phyloP scores from a whole-genome alignment of 2,329 filamentous ascomycete species.

The Paracoccidioides brasiliensis region DNA sequence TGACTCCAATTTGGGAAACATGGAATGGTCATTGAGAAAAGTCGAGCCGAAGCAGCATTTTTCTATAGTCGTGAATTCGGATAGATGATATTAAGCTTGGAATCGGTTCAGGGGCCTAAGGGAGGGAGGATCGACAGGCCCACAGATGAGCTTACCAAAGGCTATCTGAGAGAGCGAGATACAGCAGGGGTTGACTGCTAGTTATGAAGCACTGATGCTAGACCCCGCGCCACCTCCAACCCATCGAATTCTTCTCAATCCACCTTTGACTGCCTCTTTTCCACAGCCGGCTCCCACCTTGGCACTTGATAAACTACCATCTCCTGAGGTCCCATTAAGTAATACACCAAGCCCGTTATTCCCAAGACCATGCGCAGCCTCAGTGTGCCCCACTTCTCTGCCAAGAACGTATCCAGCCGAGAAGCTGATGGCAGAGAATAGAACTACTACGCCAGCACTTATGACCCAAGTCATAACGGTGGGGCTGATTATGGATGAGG shows the following conservation, averaged over 20 bases:
- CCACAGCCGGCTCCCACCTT: conserved; percentile 29
- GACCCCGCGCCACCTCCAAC: conserved; percentile 25
- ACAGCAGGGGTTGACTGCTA: neutral
- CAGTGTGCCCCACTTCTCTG: conserved; percentile 43
- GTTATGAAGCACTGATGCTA: conserved; percentile 23
- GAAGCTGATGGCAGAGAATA: conserved; percentile 52
- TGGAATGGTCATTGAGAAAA: neutral
- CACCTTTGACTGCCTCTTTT: conserved; percentile 33
- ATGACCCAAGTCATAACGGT: conserved; percentile 54
- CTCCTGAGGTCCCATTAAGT: conserved; percentile 14
- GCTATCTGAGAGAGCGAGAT: neutral
- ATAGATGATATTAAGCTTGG: neutral
- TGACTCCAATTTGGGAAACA: neutral
- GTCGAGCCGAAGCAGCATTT: neutral
- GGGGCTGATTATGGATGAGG: conserved; percentile 35
- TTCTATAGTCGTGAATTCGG: neutral
- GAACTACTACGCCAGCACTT: conserved; percentile 50
- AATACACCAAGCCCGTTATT: conserved; percentile 14
- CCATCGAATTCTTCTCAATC: conserved; percentile 33
- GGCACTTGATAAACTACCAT: conserved; percentile 14
- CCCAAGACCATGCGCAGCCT: conserved; percentile 26
- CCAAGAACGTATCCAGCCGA: conserved; percentile 51
- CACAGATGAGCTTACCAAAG: too few relatives aligned
- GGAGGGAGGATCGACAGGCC: too few relatives aligned
- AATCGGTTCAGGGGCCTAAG: too few relatives aligned